Conservation (phyloP, 441 rosid species). For the Pelargonium australe region DNA sequence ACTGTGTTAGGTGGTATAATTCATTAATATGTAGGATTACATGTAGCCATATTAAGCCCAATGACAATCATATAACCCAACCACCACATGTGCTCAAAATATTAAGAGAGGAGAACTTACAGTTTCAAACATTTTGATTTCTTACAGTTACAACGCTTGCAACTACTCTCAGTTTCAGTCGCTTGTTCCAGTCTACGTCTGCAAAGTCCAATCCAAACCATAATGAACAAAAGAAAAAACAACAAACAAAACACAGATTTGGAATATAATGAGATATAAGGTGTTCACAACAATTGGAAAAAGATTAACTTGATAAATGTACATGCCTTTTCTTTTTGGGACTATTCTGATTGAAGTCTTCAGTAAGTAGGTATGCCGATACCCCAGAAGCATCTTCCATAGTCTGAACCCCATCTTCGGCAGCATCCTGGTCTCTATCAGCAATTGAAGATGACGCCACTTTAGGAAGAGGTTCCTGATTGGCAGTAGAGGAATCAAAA, state of each 20-base stretch:
- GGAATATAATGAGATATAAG: not conserved
- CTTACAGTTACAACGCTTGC: slow-evolving; percentile 98
- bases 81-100: not conserved
- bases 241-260: not conserved
- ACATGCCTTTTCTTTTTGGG: slow-evolving; percentile 58
- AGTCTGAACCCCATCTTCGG: slow-evolving; percentile 30
- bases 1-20: not conserved
- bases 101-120: slow-evolving; percentile 39
- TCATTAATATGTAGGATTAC: not conserved
- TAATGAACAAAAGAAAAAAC: not conserved
- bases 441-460: slow-evolving; percentile 33
- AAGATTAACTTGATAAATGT: not conserved
- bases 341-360: slow-evolving; percentile 42
- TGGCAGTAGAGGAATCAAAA: slow-evolving; percentile 23
- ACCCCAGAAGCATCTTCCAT: slow-evolving; percentile 45
- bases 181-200: slow-evolving; percentile 60
- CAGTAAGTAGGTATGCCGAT: slow-evolving; percentile 31
- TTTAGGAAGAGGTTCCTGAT: slow-evolving; percentile 32
- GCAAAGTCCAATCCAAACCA: slow-evolving; percentile 18
- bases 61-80: not conserved
- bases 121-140: slow-evolving; percentile 98
- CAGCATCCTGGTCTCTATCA: slow-evolving; percentile 44
- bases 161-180: slow-evolving; percentile 57
- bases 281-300: not conserved
- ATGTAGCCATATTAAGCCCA: too few species aligned